Base-by-base conservation (phyloP, 164 flowering plant species). In the Magnolia officinalis region DNA sequence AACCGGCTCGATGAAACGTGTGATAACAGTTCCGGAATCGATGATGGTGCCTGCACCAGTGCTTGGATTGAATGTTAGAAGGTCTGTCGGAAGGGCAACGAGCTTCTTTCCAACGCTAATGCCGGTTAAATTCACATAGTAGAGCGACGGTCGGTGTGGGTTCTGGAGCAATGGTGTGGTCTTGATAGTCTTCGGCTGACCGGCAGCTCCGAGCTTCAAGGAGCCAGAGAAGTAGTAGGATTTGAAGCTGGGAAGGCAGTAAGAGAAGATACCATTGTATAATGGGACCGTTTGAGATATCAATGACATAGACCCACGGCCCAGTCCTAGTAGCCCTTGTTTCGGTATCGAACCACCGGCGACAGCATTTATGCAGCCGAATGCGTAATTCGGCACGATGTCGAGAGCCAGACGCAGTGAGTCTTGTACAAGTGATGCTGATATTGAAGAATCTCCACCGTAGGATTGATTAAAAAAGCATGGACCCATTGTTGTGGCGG, bases 141-240 rank as follows among this genome's bases (percentile, higher is more conserved):
- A 94, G 10, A 96, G 81, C 0, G 98, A 89, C 0, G 98, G 94
- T 0, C 97, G 85, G 79, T 81, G 96, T 1, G 96, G 98, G 88
- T 85, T 94, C 1, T 68, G 80, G 0, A 96, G 83, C 31, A 96
- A 91, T 1, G 97, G 98, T 14, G 98, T 96, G 88, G 91, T 87
- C 65, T 67, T 78, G 63, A 92, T 90, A 71, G 1, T 73, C 76
- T 82, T 86, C 83, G 97, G 97, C 75, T 96, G 99, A 24, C 95
- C 91, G 63, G 50, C 19, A 0, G 89, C 90, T 0, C 99, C 99
- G 75, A 96, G 92, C 67, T 82, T 88, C 29, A 96, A 83, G 13
- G 98, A 92, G n/a, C 98, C 96, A 45, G 99, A 92, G 76, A 95
- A 95, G 86, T 87, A 89, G 85, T 85, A 89, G 63, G 97, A 92